Base-by-base conservation (phyloP, 2,329 filamentous ascomycete species). In the Colletotrichum noveboracense region DNA sequence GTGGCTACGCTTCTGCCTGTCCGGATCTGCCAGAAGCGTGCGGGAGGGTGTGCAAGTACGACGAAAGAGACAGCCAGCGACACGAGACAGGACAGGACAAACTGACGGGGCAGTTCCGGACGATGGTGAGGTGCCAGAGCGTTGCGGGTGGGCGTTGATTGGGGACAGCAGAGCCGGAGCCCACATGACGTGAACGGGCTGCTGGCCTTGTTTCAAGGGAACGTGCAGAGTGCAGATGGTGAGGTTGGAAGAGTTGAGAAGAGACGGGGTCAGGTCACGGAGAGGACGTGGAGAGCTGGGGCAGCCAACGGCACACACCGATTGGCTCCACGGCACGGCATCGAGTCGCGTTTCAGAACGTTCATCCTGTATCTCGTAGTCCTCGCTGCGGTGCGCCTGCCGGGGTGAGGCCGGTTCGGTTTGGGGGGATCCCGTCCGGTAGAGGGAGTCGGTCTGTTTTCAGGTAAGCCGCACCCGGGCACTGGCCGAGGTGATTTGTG, bases 161-260 rank as follows among this genome's bases (percentile, higher is more conserved):
- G 62, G 32, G 24, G 28, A 62, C 30, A 48, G 36, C 28, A 62
- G 58, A 62, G 58, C 58, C 28, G 14, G 5, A 32, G 34, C 60
- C 48, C 34, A 36, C 43, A 71, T 26, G 36, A 74, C 60, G 48
- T 48, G 67, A 60, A 43, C 26, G 21, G 60, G 48, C 34, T 66
- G 28, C 38, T 66, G 68, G 68, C 55, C 72, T 60, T 71, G 72
- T 75, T 75, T 75, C 72, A 72, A 62, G 32, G 62, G 69, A 56
- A 74, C 66, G 62, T 74, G 67, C 60, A 70, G 67, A 32, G 62
- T 74, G 67, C 60, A 70, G 67, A 32, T 24, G 58, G 58, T 38
- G 66, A 30, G 28, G 58, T 62, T 62, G 30, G 52, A 36, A 32
- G 67, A 32, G 55, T 69, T 26, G 18, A 70, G 55, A 70, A 55